Evolutionary conservation across 2,329 filamentous ascomycete species (phyloP).

Genomic region (Botrytis sinoallii): DNA sequence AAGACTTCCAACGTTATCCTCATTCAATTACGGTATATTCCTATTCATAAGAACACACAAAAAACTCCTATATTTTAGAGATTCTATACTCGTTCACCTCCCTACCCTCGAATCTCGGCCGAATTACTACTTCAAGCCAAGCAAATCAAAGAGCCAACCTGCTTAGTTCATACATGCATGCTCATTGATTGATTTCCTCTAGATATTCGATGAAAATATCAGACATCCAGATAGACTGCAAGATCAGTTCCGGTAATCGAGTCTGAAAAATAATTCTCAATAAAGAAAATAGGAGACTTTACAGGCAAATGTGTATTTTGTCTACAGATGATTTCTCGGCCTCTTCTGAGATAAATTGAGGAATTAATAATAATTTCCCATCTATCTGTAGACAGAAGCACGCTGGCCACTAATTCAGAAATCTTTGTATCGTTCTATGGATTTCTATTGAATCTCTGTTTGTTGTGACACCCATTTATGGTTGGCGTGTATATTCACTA

Average conservation of each 20-base stretch:
- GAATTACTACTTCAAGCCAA: background rate
- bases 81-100: background rate
- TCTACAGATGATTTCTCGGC: no score
- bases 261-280: no score
- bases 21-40: background rate
- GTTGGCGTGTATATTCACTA: background rate
- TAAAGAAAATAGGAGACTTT: no score
- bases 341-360: no score
- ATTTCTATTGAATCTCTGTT: background rate
- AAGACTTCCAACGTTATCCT: fast-evolving
- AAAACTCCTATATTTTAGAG: background rate
- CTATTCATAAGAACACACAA: background rate
- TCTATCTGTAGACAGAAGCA: background rate
- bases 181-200: background rate
- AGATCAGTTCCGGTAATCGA: background rate
- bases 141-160: background rate
- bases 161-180: background rate
- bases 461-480: background rate
- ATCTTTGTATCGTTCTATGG: background rate
- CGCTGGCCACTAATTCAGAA: fast-evolving
- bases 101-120: background rate
- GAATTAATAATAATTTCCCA: no score
- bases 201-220: background rate
- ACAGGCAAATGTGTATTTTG: no score
- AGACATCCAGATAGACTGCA: background rate